A percentile compares a stretch with the other conserved stretches of the same genome.
These are phyloP conservation scores for Gynochthodes officinalis DNA, from an alignment of 257 asterid genomes.

Conservation along the genomic window DNA sequence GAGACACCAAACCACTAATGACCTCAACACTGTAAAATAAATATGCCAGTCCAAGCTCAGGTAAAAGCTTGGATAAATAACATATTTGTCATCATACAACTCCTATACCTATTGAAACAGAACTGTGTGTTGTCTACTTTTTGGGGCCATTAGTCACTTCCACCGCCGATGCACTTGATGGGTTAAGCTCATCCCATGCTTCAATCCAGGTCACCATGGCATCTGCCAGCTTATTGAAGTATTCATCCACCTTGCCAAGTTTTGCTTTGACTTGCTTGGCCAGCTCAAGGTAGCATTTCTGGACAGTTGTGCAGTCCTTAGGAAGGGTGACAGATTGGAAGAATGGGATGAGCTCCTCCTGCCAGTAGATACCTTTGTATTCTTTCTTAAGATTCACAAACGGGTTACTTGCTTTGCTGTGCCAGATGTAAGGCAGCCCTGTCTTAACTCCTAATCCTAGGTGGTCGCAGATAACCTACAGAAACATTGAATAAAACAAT, in stretches of 20 bases:
- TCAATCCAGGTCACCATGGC: slow-evolving; percentile 90
- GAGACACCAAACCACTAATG: slow-evolving; percentile 8
- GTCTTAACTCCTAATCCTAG: slow-evolving; percentile 83
- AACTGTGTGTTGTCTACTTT: neutral
- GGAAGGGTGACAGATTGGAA: slow-evolving; percentile 61
- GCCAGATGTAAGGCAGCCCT: slow-evolving; percentile 89
- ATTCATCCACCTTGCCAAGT: slow-evolving; percentile 67
- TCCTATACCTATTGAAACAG: slow-evolving; percentile 6
- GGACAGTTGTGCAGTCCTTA: slow-evolving; percentile 70
- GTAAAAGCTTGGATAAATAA: slow-evolving; percentile 12
- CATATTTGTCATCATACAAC: neutral
- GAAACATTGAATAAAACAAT: neutral
- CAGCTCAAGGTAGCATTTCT: slow-evolving; percentile 73
- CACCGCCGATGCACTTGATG: slow-evolving; percentile 27
- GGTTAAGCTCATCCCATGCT: slow-evolving; percentile 90
- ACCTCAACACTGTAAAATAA: slow-evolving; percentile 16
- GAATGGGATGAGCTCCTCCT: slow-evolving; percentile 88
- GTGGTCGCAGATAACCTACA: slow-evolving; percentile 84
- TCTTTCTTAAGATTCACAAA: slow-evolving; percentile 79
- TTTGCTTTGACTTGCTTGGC: slow-evolving; percentile 71
- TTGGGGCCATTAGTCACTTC: slow-evolving; percentile 18
- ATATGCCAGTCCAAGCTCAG: slow-evolving; percentile 12
- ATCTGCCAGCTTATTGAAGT: slow-evolving; percentile 70
- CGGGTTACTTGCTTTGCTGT: slow-evolving; percentile 96
- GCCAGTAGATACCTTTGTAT: slow-evolving; percentile 94